Evolutionary conservation across 371 early-diverging fungal genomes (phyloP).

Genomic region (Sporodiniella umbellata): DNA sequence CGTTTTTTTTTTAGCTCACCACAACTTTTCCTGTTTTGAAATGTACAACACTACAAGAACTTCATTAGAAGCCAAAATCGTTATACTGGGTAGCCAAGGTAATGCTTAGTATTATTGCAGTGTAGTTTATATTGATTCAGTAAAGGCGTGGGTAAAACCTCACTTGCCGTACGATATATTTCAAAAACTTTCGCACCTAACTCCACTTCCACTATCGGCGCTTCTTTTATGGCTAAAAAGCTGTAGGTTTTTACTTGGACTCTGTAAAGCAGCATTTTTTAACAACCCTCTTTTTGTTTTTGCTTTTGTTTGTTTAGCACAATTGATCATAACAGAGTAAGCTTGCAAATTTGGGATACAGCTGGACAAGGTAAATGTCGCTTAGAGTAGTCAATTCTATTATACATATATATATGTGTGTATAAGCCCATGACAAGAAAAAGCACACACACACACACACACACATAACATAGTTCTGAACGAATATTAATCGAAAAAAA

Average conservation of each 20-base stretch:
- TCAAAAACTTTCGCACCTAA: conserved; percentile 75
- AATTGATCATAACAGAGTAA: conserved; percentile 65
- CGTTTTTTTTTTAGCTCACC: neutral
- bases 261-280: neutral
- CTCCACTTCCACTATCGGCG: conserved; percentile 80
- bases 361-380: conserved; percentile 57
- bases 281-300: neutral
- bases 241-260: conserved; percentile 38
- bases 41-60: conserved; percentile 38
- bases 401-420: neutral
- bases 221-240: conserved; percentile 78
- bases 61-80: conserved; percentile 73
- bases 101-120: neutral
- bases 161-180: conserved; percentile 78
- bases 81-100: conserved; percentile 73
- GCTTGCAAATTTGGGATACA: conserved; percentile 71
- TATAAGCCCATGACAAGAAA: neutral
- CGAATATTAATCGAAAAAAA: neutral
- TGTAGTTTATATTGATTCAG: neutral
- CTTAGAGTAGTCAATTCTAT: neutral
- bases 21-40: neutral
- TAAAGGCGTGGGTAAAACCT: conserved; percentile 79
- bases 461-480: too few relatives aligned
- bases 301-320: conserved; percentile 36
- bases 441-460: too few relatives aligned